phyloP scores from a whole-genome alignment of 2,329 filamentous ascomycete genomes.

The Ambrosiella xylebori region DNA sequence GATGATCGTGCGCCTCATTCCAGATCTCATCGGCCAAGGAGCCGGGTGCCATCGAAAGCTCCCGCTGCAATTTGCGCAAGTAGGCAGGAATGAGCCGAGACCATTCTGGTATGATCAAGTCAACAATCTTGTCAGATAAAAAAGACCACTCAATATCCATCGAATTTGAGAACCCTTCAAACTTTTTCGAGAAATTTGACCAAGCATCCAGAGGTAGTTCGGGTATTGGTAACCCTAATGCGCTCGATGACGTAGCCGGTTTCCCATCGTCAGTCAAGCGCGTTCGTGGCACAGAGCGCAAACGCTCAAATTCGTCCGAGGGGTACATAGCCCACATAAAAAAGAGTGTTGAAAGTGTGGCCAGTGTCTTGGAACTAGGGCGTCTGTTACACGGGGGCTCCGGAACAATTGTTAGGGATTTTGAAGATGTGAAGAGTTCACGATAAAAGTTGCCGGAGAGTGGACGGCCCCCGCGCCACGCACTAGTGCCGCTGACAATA shows the following conservation, averaged over 20 bases:
- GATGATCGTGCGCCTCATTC: constrained; percentile 72
- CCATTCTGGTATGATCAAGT: constrained; percentile 68
- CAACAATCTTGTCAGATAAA: constrained; percentile 43
- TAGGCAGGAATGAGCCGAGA: constrained; percentile 58
- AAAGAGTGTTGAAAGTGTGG: constrained; percentile 16
- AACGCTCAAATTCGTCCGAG: constrained; percentile 23
- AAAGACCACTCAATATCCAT: constrained; percentile 38
- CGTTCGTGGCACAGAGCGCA: constrained; percentile 1
- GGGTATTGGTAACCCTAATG: constrained; percentile 8
- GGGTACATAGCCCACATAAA: constrained; percentile 29
- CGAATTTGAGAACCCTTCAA: constrained; percentile 36
- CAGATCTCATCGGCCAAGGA: constrained; percentile 88
- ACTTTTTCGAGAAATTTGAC: constrained; percentile 28
- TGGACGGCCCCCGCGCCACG: not conserved
- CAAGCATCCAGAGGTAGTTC: constrained; percentile 23
- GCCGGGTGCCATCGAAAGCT: constrained; percentile 73
- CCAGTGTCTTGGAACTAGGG: not conserved
- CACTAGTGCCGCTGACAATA: not conserved
- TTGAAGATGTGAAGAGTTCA: constrained; percentile 9
- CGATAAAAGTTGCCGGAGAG: constrained; percentile 9
- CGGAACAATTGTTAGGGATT: not conserved
- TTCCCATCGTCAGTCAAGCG: not conserved
- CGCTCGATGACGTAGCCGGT: not conserved
- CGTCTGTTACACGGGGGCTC: not conserved
- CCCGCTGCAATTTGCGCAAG: constrained; percentile 66